Conservation (phyloP, 768 basidiomycete species). For the Obba rivulosa region DNA sequence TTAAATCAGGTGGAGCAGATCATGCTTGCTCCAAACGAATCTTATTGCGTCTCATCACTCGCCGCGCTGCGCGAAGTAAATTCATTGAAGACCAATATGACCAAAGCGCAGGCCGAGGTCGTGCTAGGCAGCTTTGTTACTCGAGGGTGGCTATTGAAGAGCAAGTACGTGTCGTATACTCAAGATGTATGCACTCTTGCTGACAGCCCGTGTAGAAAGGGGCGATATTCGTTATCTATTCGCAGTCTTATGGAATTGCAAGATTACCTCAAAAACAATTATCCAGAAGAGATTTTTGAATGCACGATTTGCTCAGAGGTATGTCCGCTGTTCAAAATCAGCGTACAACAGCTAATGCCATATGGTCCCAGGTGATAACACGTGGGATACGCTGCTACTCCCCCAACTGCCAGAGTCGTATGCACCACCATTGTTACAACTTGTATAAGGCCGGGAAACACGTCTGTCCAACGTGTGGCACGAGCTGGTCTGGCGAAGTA, state of each 20-base stretch:
- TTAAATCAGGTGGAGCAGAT: slow-evolving; percentile 75
- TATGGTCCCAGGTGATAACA: slow-evolving; percentile 50
- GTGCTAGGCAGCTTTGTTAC: slow-evolving; percentile 78
- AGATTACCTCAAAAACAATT: slow-evolving; percentile 69
- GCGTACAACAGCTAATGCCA: background rate
- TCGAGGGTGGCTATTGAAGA: slow-evolving; percentile 73
- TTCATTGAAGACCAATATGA: slow-evolving; percentile 51
- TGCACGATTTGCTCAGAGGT: slow-evolving; percentile 76
- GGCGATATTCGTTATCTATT: slow-evolving; percentile 71
- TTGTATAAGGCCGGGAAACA: slow-evolving; percentile 39
- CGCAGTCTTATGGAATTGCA: slow-evolving; percentile 71
- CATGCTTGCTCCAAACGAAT: slow-evolving; percentile 69
- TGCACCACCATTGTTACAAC: slow-evolving; percentile 64
- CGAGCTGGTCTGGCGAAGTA: slow-evolving; percentile 54
- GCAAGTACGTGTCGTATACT: slow-evolving; percentile 51
- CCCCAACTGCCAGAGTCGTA: slow-evolving; percentile 52
- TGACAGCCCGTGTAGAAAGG: slow-evolving; percentile 27
- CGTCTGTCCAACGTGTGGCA: slow-evolving; percentile 52
- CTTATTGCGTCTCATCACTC: slow-evolving; percentile 73
- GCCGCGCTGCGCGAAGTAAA: slow-evolving; percentile 70
- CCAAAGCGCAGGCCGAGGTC: slow-evolving; percentile 68
- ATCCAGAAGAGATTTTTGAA: slow-evolving; percentile 62
- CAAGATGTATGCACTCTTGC: background rate
- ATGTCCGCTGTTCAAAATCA: slow-evolving; percentile 7
- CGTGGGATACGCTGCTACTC: slow-evolving; percentile 60